Base-by-base conservation (phyloP, 768 basidiomycete species). In the Auricularia sp. region DNA sequence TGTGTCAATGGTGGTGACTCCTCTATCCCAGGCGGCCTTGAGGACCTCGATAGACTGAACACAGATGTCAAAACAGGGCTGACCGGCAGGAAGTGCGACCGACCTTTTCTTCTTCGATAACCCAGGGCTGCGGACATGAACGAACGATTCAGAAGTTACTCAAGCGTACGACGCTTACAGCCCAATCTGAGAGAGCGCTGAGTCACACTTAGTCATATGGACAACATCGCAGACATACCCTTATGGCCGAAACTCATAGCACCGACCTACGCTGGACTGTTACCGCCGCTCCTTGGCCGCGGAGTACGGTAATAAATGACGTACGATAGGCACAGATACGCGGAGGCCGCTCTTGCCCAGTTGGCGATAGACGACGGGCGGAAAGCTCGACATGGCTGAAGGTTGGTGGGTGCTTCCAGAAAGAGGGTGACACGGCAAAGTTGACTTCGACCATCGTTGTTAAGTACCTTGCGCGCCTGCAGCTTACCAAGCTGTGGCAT, bases 281-380 rank as follows among this genome's bases (percentile, higher is more conserved):
- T 80, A 11, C 82, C 13, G 39, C 13, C 39, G 13, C 39, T 8
- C 13, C 13, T 69, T 29, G 77, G 75, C 18, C n/a, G 18, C 3
- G 61, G 16, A 6, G n/a, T n/a, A 34, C 29, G n/a, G 54, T 10
- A 7, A 29, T 54, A 18, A n/a, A 7, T 7, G 21, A 63, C 67
- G 35, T 37, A 69, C 68, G 33, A 77, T 73, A 3, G 75, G 75
- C 24, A 77, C 74, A 2, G 73, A 77, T 33, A 76, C 74, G 16
- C 69, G 68, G n/a, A 76, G 68, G 29, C 75, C 74, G 4, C 73
- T 64, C 54, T 74, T 73, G 45, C 75, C 75, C 6, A 77, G 67
- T 21, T 67, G 68, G 54, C 69, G 71, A 63, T 74, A 76, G 58
- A 71, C 64, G 21, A 74, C 74, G 24, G 34, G 35, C 33, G 54